Evolutionary conservation across 345 rosid genomes (phyloP).

Genomic region (Psidium friedrichsthalianum): DNA sequence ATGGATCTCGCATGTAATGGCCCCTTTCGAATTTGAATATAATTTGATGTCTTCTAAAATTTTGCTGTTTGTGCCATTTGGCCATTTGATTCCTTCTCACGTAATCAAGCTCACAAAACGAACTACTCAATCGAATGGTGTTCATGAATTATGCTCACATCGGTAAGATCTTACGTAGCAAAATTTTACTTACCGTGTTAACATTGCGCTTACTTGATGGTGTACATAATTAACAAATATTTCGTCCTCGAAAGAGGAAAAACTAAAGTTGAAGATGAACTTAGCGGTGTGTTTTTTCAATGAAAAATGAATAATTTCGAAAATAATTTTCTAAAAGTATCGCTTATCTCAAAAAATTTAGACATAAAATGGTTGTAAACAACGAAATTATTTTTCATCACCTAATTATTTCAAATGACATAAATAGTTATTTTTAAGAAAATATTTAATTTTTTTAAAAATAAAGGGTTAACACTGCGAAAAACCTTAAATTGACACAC

Average conservation of each 20-base stretch:
- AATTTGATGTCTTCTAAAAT: background rate
- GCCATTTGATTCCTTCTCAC: background rate
- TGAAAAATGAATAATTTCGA: accelerated
- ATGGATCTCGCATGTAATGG: accelerated
- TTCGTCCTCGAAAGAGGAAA: background rate
- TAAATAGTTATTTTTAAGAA: background rate
- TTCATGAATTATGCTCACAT: accelerated
- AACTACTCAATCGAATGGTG: accelerated
- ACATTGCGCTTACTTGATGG: accelerated
- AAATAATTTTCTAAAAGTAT: background rate
- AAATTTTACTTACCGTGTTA: background rate
- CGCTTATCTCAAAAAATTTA: accelerated
- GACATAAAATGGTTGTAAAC: background rate
- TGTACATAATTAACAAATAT: background rate
- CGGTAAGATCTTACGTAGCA: background rate
- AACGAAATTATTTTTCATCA: background rate
- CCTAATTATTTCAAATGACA: background rate
- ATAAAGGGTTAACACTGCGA: no score
- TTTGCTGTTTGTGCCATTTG: background rate
- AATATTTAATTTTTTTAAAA: no score
- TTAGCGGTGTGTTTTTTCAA: accelerated
- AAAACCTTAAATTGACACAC: no score
- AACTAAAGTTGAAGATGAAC: background rate
- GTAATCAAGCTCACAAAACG: accelerated
- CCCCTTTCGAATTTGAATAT: background rate